Evolutionary conservation across 106 monocot species (phyloP).

Genomic region (Phalaenopsis aphrodite): DNA sequence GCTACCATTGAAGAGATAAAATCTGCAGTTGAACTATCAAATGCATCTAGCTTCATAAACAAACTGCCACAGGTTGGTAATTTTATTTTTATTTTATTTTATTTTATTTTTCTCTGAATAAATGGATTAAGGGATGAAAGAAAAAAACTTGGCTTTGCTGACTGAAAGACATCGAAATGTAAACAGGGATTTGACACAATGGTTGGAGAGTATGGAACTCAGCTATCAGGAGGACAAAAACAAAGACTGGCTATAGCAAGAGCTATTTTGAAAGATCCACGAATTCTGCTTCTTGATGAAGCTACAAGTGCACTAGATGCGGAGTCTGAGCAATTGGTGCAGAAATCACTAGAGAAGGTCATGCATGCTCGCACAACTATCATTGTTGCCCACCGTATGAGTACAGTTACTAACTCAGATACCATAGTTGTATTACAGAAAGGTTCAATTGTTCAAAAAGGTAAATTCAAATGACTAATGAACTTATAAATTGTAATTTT

Average conservation of each 20-base stretch:
- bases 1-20: conserved; percentile 35
- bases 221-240: conserved; percentile 26
- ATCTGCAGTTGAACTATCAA: conserved; percentile 28
- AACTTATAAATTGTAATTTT: background rate
- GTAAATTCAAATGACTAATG: conserved; percentile 6
- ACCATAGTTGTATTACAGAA: conserved; percentile 22
- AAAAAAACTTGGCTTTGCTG: background rate
- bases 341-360: conserved; percentile 28
- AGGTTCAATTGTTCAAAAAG: conserved; percentile 31
- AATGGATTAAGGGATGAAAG: background rate
- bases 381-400: conserved; percentile 36
- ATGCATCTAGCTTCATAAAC: conserved; percentile 39
- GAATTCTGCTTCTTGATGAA: conserved; percentile 35
- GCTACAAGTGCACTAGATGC: conserved; percentile 25
- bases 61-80: conserved; percentile 33
- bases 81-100: no score
- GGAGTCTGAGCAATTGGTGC: conserved; percentile 30
- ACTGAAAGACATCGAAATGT: background rate
- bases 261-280: conserved; percentile 33
- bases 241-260: conserved; percentile 33
- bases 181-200: conserved; percentile 28
- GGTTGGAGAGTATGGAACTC: conserved; percentile 28
- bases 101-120: background rate
- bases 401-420: conserved; percentile 21
- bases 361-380: conserved; percentile 31